Evolutionary conservation across 352 stramenopile genomes (phyloP).

Genomic region (Phytophthora pinifolia): DNA sequence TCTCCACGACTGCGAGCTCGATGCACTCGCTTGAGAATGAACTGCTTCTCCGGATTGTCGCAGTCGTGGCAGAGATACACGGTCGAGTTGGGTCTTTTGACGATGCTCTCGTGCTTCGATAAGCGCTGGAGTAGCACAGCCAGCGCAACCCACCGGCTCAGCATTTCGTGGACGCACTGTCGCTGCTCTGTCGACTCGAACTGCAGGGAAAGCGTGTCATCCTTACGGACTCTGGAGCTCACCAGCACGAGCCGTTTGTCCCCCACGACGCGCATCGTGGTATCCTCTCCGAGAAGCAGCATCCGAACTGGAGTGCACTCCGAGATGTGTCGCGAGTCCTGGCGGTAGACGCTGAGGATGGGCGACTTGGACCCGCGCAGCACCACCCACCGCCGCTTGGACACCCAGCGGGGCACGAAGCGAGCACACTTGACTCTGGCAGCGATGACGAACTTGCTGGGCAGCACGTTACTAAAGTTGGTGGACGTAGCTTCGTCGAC

Average conservation of each 20-base stretch:
- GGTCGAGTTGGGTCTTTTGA: slow-evolving; percentile 49
- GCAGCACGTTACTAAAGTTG: slow-evolving; percentile 31
- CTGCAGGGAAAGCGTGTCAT: slow-evolving; percentile 52
- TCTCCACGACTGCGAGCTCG: slow-evolving; percentile 34
- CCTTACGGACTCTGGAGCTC: slow-evolving; percentile 52
- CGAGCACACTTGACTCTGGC: slow-evolving; percentile 51
- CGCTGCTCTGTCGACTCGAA: slow-evolving; percentile 50
- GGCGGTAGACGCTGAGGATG: slow-evolving; percentile 52
- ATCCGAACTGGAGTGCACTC: slow-evolving; percentile 38
- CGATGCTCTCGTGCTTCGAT: slow-evolving; percentile 44
- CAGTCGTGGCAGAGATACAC: slow-evolving; percentile 55
- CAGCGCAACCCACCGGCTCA: slow-evolving; percentile 62
- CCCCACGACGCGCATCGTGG: slow-evolving; percentile 37
- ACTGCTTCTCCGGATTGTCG: slow-evolving; percentile 29
- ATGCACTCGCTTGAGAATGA: slow-evolving; percentile 56
- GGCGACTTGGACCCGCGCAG: slow-evolving; percentile 64
- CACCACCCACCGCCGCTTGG: slow-evolving; percentile 55
- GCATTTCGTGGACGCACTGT: slow-evolving; percentile 46
- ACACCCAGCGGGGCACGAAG: slow-evolving; percentile 56
- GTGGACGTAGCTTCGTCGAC: not conserved
- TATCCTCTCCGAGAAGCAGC: slow-evolving; percentile 56
- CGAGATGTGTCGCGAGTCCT: slow-evolving; percentile 25
- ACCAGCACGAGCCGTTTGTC: slow-evolving; percentile 51
- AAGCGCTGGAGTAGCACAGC: slow-evolving; percentile 51
- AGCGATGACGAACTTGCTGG: slow-evolving; percentile 50